Evolutionary conservation across 2,329 filamentous ascomycete genomes (phyloP), one percentile per base, ranked within the genome.

Genomic region (Colletotrichum navitas): DNA sequence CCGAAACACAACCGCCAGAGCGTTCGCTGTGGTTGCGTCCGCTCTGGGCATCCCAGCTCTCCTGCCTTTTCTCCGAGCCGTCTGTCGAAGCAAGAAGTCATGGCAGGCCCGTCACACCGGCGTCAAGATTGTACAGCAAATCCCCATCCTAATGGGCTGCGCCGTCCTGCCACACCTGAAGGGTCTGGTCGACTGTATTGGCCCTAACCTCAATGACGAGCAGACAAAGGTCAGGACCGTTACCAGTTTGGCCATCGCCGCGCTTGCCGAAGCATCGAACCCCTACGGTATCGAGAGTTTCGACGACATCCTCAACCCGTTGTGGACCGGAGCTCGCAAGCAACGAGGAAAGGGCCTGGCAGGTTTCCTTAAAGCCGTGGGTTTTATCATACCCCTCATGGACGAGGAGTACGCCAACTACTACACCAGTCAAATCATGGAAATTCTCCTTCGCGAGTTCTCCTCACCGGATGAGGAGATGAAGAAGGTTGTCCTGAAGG

Each of bases 331-430:
- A 71, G 95, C 94, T 36, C 90, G 95, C 74, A 98, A 98, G 83
- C 96, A 99, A 83, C 91, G 96, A 79, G 96, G 96, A 74, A 99
- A 99, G 81, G 95, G 95, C 77, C 87, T 99, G 55, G 95, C 96
- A 32, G 95, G 94, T 18, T 99, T 98, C 82, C 86, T 99, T 73
- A 99, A 99, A 84, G 96, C 96, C 58, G 95, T 99, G 54, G 96
- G 96, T 34, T 98, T 96, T 81, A 97, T 99, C 79, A 98, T 99
- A 74, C 96, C 96, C 5, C 89, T 99, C 63, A 99, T 99, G 96
- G 96, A 99, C 83, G 96, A 99, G 82, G 96, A 99, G 79, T 98
- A 98, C 81, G 95, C 96, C 82, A 98, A 98, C 80, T 99, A 99
- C 84, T 99, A 99, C 79, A 98, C 96, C 11, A 94, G 91, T 76